Evolutionary conservation across 441 rosid genomes (phyloP), one percentile per base, ranked within the genome.

Genomic region (Pelargonium myrrhifolium): DNA sequence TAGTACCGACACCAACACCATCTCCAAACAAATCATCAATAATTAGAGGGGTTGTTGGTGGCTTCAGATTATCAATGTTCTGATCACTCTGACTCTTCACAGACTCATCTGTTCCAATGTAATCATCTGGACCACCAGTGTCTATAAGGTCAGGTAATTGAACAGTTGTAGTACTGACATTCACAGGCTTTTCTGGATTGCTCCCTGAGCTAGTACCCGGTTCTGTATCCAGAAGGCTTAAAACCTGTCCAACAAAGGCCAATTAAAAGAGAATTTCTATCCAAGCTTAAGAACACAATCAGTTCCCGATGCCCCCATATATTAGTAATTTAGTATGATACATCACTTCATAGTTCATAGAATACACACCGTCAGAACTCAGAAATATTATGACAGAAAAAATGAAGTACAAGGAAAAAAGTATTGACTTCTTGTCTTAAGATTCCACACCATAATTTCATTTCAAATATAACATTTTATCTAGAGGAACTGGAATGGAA

Each of bases 71-170:
- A 20, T 70, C 77, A 28, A 72, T 72, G 49, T 70, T 70, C 71
- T 73, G 74, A 68, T 82, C 90, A 84, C 66, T 75, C 66, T 67
- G 77, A 15, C 65, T 78, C 71, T 72, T 71, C 59, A 78, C 47
- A 65, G 72, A 79, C 75, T 79, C 82, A 70, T 84, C 86, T 70
- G 81, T 64, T 68, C 75, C 83, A 68, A 58, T 68, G 65, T 77
- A 74, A 77, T 80, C 81, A 72, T 85, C 74, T 35, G 85, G 65
- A 81, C 85, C 87, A 76, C 86, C 87, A 0, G 97, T 95, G 72
- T 95, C 93, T 26, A 92, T 87, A 71, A 95, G 82, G 80, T 92
- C 88, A 26, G 96, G 99, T 75, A 90, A 82, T 75, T 80, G 88
- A 66, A 82, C 87, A 70, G 64, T 53, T 47, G 78, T 43, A 62